Base-by-base conservation (phyloP, 257 asterid species). In the Solanum virginianum region DNA sequence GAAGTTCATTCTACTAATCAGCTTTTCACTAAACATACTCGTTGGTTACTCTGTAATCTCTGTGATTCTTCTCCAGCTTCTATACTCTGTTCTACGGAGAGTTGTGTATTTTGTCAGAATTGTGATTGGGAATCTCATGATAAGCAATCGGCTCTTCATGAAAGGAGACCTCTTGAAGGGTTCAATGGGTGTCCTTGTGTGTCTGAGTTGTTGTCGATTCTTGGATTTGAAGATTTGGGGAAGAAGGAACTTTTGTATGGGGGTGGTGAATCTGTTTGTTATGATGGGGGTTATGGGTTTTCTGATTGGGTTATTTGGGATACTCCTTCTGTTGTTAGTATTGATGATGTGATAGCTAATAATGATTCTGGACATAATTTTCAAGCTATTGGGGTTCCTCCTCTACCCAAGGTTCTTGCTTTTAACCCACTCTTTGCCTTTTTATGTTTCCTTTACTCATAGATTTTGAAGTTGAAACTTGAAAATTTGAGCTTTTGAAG, bases 71-170 rank as follows among this genome's bases (percentile, higher is more conserved):
- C 94, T 45, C 96, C 98, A 2, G 93, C 94, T 7, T 91, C 98
- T 5, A 97, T 97, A 49, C 93, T 91, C 83, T 97, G 99, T 86
- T 84, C 88, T 74, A 88, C 97, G 5, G 94, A 97, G 69, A 86
- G 88, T 39, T 87, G 86, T 7, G 95, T 97, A 56, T 90, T 92
- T 26, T 97, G 99, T 83, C 98, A 95, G 93, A 95, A 94, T 83
- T 97, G 99, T 88, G 99, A 97, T 55, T 95, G 99, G 98, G 98
- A 97, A 83, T 81, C 82, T 5, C 99, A 97, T 86, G 80, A 97
- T 86, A 81, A 85, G n/a, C 72, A 18, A 1, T 12, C 13, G 18
- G 84, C 85, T 18, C 17, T 90, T 69, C 99, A 97, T 68, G 95
- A 91, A 13, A 93, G 99, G 39, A 89, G 99, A 54, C 98, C 98